Evolutionary conservation across 2,329 filamentous ascomycete genomes (phyloP).

Genomic region (Diplocarpon rosae): DNA sequence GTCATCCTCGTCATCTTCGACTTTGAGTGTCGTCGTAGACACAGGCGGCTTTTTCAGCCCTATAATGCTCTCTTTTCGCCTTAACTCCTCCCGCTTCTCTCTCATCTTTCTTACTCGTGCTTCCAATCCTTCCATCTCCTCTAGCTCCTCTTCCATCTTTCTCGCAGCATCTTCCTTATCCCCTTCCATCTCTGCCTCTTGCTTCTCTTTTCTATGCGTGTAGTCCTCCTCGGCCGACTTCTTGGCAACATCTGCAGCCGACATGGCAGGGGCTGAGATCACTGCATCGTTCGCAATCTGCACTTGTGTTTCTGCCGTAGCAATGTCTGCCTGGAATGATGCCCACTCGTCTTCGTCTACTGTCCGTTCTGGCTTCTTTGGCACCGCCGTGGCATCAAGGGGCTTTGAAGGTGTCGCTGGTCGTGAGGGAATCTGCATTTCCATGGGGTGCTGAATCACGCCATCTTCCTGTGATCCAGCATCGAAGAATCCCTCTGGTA

Average conservation of each 20-base stretch:
- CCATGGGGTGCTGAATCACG: slow-evolving; percentile 28
- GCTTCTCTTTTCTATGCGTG: slow-evolving; percentile 34
- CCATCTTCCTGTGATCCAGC: slow-evolving; percentile 21
- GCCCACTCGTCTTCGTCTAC: slow-evolving; percentile 77
- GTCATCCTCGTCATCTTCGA: slow-evolving; percentile 7
- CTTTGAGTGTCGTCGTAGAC: not conserved
- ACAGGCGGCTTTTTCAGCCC: not conserved
- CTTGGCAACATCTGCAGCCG: slow-evolving; percentile 49
- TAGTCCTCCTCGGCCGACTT: slow-evolving; percentile 40
- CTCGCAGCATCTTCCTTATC: slow-evolving; percentile 67
- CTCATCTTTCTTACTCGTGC: slow-evolving; percentile 57
- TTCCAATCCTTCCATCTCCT: slow-evolving; percentile 73
- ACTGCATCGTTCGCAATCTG: slow-evolving; percentile 36
- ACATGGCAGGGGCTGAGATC: slow-evolving; percentile 59
- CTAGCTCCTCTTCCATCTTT: slow-evolving; percentile 66
- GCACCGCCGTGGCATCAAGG: slow-evolving; percentile 33
- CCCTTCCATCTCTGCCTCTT: slow-evolving; percentile 47
- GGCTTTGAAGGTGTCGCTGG: slow-evolving; percentile 44
- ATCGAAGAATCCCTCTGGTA: slow-evolving; percentile 29
- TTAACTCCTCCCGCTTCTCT: slow-evolving; percentile 58
- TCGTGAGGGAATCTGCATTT: slow-evolving; percentile 52
- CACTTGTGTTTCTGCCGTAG: slow-evolving; percentile 31
- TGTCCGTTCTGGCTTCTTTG: slow-evolving; percentile 21
- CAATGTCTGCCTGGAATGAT: slow-evolving; percentile 76
- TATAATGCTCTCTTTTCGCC: slow-evolving; percentile 28